Base-by-base conservation (phyloP, 331 rosid species). In the Malus hybrid region DNA sequence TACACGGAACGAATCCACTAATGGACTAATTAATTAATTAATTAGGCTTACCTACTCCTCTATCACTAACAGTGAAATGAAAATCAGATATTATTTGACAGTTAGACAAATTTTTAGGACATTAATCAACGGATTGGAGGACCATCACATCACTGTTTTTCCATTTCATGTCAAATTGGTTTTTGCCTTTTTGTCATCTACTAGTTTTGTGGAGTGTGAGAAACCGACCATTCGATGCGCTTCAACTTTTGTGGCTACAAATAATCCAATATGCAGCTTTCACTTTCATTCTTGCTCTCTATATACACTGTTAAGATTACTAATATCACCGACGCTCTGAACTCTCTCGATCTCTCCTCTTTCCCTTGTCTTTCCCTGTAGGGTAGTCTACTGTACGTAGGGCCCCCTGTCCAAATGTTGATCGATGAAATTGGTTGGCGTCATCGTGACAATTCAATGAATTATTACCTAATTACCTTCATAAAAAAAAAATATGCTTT, bases 111-210 rank as follows among this genome's bases (percentile, higher is more conserved):
- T 61, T 11, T 9, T 50, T 50, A 50, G 56, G 20, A 16, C 0
- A 2, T 2, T 50, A 50, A 48, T 2, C 3, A 12, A 26, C 2
- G 28, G 65, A 60, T 60, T 15, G 18, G 44, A 66, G 16, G 68
- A 76, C 69, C 20, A 34, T 15, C 8, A 8, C 44, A 36, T 8
- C 44, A 36, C 44, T 39, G 46, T 39, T 10, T 50, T 16, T 50
- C 30, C 68, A 30, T 57, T 39, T 2, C 66, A 65, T 50, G 68
- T 26, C 63, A 66, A 66, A 4, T 46, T 52, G 39, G 33, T 63
- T 33, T 24, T 33, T n/a, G 14, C 66, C 73, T 34, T 78, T 77
- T 79, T 81, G 84, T 79, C 81, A 81, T 15, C 13, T 62, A 63
- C 58, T 33, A 66, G 33, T 24, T 16, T 71, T 42, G 48, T 22